phyloP scores from a whole-genome alignment of 306 rosid species.

The Trifolium dubium region DNA sequence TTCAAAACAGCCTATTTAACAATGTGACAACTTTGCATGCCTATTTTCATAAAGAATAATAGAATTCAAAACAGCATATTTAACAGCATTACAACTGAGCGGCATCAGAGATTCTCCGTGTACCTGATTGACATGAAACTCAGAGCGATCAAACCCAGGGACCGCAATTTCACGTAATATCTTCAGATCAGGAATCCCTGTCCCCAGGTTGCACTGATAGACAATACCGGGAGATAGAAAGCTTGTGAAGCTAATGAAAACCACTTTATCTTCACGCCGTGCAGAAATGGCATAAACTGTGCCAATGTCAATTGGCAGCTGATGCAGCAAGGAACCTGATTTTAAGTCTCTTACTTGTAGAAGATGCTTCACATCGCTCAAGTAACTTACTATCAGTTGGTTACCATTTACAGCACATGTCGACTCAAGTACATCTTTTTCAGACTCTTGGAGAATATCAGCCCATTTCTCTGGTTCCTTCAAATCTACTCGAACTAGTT shows the following conservation, averaged over 20 bases:
- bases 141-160: constrained; percentile 87
- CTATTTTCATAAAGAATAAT: constrained; percentile 8
- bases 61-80: constrained; percentile 20
- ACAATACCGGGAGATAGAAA: constrained; percentile 82
- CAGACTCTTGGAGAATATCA: constrained; percentile 78
- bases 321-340: constrained; percentile 79
- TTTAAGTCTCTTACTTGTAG: constrained; percentile 84
- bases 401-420: constrained; percentile 80
- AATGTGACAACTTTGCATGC: constrained; percentile 1
- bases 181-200: constrained; percentile 69
- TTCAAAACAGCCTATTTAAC: constrained; percentile 29
- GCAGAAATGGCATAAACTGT: constrained; percentile 74
- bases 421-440: constrained; percentile 85
- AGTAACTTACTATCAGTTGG: constrained; percentile 83
- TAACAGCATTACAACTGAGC: constrained; percentile 2
- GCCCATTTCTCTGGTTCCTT: constrained; percentile 75
- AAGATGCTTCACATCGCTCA: constrained; percentile 89
- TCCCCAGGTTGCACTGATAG: constrained; percentile 74
- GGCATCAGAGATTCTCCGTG: not conserved
- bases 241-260: constrained; percentile 79
- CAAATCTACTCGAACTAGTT: constrained; percentile 82
- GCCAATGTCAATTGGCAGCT: constrained; percentile 90
- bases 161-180: constrained; percentile 82
- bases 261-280: constrained; percentile 68
- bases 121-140: constrained; percentile 85